phyloP scores from a whole-genome alignment of 2,329 filamentous ascomycete species.

The Nemania sp. region DNA sequence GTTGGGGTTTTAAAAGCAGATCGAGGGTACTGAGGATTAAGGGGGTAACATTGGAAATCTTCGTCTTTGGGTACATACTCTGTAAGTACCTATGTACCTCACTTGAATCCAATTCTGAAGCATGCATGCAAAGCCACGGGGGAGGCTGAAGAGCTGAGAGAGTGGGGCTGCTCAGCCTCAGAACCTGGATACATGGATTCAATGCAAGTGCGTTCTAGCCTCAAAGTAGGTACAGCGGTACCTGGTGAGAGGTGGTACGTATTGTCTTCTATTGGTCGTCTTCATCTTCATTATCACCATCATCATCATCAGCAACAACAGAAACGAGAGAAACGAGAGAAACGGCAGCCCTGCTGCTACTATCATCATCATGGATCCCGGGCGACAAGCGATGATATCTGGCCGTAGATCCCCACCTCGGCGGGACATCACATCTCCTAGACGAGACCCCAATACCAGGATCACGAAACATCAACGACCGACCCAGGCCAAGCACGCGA shows the following conservation, averaged over 20 bases:
- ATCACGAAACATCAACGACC: conserved; percentile 56
- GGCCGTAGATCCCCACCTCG: conserved; percentile 50
- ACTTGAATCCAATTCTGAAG: too few relatives aligned
- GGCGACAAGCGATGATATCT: conserved; percentile 58
- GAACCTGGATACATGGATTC: too few relatives aligned
- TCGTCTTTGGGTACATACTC: too few relatives aligned
- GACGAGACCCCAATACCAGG: conserved; percentile 59
- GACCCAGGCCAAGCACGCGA: conserved; percentile 36
- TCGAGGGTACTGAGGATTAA: too few relatives aligned
- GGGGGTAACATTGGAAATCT: too few relatives aligned
- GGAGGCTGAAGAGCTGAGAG: background rate
- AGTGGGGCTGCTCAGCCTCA: background rate
- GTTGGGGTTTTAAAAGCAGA: too few relatives aligned
- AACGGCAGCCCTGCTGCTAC: background rate
- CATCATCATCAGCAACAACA: background rate
- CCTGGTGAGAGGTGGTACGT: too few relatives aligned
- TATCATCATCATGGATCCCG: conserved; percentile 55
- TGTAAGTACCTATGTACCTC: too few relatives aligned
- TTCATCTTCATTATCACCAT: background rate
- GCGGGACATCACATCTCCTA: conserved; percentile 59
- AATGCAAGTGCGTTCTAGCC: too few relatives aligned
- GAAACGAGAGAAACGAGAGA: too few relatives aligned
- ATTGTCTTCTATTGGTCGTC: too few relatives aligned
- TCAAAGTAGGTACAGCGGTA: too few relatives aligned
- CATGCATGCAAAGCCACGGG: background rate